These are phyloP conservation scores for Chloris gayana DNA, from an alignment of 176 grass and related monocot species.

Conservation along the genomic window DNA sequence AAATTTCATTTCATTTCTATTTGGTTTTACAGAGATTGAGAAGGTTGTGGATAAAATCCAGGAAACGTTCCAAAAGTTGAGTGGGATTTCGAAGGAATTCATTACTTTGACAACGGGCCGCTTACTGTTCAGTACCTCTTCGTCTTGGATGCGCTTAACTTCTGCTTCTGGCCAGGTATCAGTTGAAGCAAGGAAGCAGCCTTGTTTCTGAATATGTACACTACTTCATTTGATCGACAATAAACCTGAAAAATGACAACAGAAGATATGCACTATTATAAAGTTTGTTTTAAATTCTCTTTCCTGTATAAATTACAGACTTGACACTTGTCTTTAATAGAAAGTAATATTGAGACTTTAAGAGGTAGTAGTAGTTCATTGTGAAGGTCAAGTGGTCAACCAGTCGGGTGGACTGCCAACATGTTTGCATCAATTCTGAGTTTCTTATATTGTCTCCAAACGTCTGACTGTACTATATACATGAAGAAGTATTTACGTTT, in stretches of 20 bases:
- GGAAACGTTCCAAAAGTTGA: conserved; percentile 76
- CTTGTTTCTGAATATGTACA: neutral
- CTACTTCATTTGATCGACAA: neutral
- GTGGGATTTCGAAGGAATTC: conserved; percentile 98
- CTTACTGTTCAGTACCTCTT: conserved; percentile 90
- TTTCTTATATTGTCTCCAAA: neutral
- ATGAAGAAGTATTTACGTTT: neutral
- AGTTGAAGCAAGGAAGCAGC: neutral
- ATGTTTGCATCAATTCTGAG: conserved; percentile 9
- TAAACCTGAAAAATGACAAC: neutral
- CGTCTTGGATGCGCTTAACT: conserved; percentile 86
- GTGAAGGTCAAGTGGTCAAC: too few relatives aligned
- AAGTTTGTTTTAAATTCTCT: neutral
- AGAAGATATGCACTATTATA: neutral
- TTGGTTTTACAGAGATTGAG: conserved; percentile 70
- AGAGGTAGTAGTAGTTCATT: conserved; percentile 8
- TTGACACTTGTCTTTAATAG: neutral
- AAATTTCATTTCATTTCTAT: neutral
- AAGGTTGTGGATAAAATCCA: conserved; percentile 68
- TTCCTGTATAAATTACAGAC: neutral
- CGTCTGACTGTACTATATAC: neutral
- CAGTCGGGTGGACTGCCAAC: neutral
- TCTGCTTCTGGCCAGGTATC: conserved; percentile 98
- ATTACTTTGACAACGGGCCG: conserved; percentile 86
- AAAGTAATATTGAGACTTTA: neutral